phyloP scores from a whole-genome alignment of 2,329 filamentous ascomycete species.

The Neocatenulostroma microsporum region DNA sequence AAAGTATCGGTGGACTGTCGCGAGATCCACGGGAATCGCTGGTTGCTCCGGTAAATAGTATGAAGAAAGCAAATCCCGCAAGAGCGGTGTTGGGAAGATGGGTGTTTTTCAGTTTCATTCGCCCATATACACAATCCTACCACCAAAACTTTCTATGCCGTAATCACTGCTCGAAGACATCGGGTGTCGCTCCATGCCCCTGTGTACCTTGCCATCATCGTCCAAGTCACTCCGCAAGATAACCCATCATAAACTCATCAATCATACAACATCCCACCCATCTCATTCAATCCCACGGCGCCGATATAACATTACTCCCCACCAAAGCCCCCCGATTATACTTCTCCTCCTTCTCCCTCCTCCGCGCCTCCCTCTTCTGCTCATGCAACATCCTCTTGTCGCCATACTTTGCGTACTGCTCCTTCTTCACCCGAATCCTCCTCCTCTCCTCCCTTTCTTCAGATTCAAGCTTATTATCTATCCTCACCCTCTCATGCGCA shows the following conservation, averaged over 20 bases:
- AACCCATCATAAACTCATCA: not conserved
- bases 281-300: constrained; percentile 11
- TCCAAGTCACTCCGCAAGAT: not conserved
- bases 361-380: constrained; percentile 32
- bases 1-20: too few species aligned
- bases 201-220: not conserved
- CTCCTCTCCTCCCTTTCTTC: constrained; percentile 30
- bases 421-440: constrained; percentile 28
- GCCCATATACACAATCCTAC: not conserved
- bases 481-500: constrained; percentile 34
- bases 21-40: too few species aligned
- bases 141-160: not conserved
- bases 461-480: constrained; percentile 32
- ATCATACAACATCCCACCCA: not conserved
- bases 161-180: not conserved
- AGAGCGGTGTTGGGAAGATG: too few species aligned
- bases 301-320: constrained; percentile 17
- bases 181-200: not conserved
- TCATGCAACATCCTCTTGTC: constrained; percentile 25
- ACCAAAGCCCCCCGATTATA: constrained; percentile 36
- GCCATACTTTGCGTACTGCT: constrained; percentile 30
- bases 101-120: too few species aligned
- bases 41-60: too few species aligned
- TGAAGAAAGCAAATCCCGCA: too few species aligned
- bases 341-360: constrained; percentile 33